These are phyloP conservation scores for Lyophyllum atratum DNA, from an alignment of 768 basidiomycete genomes.

Conservation along the genomic window DNA sequence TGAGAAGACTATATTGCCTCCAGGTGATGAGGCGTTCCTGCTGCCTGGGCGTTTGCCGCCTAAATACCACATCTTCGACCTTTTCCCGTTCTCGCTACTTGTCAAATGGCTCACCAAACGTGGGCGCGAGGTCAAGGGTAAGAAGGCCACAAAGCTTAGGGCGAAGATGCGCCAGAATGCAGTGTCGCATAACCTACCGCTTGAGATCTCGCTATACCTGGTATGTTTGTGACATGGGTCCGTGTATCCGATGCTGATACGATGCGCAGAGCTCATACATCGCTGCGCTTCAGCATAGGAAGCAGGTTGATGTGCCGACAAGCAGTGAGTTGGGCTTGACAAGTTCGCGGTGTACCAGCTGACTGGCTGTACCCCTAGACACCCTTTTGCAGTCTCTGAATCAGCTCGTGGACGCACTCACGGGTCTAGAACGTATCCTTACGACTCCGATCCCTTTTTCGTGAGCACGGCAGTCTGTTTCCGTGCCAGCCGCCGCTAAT, in stretches of 20 bases:
- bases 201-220: constrained; percentile 70
- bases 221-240: constrained; percentile 32
- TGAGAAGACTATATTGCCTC: constrained; percentile 38
- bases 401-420: constrained; percentile 63
- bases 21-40: constrained; percentile 46
- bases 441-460: constrained; percentile 81
- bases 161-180: constrained; percentile 48
- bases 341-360: background rate
- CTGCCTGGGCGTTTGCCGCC: constrained; percentile 60
- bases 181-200: constrained; percentile 62
- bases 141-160: constrained; percentile 55
- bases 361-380: constrained; percentile 31
- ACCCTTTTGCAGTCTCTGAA: constrained; percentile 48
- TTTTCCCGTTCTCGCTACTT: constrained; percentile 71
- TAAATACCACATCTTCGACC: constrained; percentile 58
- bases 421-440: constrained; percentile 70
- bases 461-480: constrained; percentile 32
- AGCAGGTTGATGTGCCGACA: constrained; percentile 60
- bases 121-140: constrained; percentile 59
- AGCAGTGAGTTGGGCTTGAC: constrained; percentile 42
- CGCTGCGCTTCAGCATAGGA: constrained; percentile 56
- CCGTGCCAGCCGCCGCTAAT: background rate
- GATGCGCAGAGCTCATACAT: constrained; percentile 65
- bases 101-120: constrained; percentile 45
- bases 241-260: background rate